Percentiles rank a stretch among this genome's conserved stretches.
These are phyloP conservation scores for Saccharomycopsis sp. DNA, from an alignment of 805 yeast genomes.

Conservation along the genomic window DNA sequence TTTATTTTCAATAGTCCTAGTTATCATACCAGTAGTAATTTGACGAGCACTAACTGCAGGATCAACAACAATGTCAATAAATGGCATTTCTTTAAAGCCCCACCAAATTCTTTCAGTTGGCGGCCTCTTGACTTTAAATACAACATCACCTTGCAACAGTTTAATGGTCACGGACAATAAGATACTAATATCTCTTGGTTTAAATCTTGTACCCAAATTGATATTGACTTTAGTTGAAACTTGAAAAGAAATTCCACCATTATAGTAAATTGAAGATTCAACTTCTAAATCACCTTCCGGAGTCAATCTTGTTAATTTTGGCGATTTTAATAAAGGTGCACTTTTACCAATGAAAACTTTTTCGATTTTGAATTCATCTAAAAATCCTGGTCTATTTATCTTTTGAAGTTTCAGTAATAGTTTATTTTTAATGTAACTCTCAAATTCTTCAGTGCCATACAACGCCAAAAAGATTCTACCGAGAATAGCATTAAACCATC, in stretches of 20 bases:
- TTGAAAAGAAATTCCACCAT: constrained; percentile 69
- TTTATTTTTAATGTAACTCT: constrained; percentile 47
- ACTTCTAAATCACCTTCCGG: constrained; percentile 75
- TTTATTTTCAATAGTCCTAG: constrained; percentile 70
- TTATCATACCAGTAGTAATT: constrained; percentile 68
- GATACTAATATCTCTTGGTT: constrained; percentile 68
- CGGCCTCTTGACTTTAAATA: constrained; percentile 72
- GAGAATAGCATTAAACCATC: constrained; percentile 84
- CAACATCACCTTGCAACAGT: constrained; percentile 65
- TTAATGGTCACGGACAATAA: constrained; percentile 62
- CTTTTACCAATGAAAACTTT: constrained; percentile 69
- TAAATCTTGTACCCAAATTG: constrained; percentile 68
- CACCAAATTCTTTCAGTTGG: constrained; percentile 93
- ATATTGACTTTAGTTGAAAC: constrained; percentile 75
- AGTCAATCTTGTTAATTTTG: constrained; percentile 57
- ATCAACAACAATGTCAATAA: constrained; percentile 66
- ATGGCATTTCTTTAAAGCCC: constrained; percentile 74
- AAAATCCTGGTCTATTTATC: constrained; percentile 78
- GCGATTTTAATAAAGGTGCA: constrained; percentile 74
- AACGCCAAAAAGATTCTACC: constrained; percentile 78
- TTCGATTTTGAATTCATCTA: constrained; percentile 74
- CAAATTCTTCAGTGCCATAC: constrained; percentile 64
- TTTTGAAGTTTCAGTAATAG: constrained; percentile 68
- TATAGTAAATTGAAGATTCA: constrained; percentile 55
- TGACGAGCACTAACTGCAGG: constrained; percentile 88